phyloP scores from a whole-genome alignment of 1,139 yeast genomes.

The Martiniozyma asiatica region DNA sequence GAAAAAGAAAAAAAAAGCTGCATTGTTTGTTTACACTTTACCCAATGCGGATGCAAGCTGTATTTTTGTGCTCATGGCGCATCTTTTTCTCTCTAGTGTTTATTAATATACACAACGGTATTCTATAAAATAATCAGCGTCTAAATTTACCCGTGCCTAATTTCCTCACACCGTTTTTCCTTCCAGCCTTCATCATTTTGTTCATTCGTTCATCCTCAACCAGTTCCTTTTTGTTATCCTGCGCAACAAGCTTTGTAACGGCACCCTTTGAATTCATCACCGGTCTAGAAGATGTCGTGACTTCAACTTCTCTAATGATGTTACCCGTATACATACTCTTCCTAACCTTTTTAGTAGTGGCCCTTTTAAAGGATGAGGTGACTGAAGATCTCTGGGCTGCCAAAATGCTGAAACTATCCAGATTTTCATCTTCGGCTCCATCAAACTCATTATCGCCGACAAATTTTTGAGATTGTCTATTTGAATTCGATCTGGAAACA shows the following conservation, averaged over 20 bases:
- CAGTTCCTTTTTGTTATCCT: constrained; percentile 1
- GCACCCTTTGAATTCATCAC: constrained; percentile 16
- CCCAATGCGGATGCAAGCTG: too few species aligned
- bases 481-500: constrained; percentile 9
- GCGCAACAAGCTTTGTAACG: constrained; percentile 14
- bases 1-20: too few species aligned
- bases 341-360: constrained; percentile 9
- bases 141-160: constrained; percentile 3
- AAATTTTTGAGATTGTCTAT: background rate
- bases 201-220: constrained; percentile 13
- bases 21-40: too few species aligned
- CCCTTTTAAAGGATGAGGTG: constrained; percentile 13
- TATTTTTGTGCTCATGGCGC: too few species aligned
- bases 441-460: constrained; percentile 5
- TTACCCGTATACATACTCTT: constrained; percentile 17
- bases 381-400: constrained; percentile 12
- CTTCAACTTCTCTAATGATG: constrained; percentile 18
- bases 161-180: constrained; percentile 12
- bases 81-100: too few species aligned
- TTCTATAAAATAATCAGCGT: background rate
- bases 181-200: constrained; percentile 12
- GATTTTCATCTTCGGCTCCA: constrained; percentile 4
- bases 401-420: constrained; percentile 9
- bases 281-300: constrained; percentile 18
- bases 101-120: too few species aligned